Percentiles rank a stretch among this genome's conserved stretches.
Conservation (phyloP, 1,139 yeast species). For the Oligophagozyma castellii region DNA sequence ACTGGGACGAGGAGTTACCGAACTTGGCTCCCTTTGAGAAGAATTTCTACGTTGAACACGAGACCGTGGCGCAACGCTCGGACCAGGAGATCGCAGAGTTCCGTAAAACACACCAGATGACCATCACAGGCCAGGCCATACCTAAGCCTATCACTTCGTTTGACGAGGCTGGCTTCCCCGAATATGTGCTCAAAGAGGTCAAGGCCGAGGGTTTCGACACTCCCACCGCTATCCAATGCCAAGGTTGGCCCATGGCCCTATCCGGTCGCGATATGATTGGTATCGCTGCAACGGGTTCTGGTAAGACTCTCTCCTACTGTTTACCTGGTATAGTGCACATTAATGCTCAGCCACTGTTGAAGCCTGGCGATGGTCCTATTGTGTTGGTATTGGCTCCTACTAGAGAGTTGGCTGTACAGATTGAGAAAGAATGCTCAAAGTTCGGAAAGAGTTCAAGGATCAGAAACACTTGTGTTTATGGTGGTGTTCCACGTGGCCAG, state of each 20-base stretch:
- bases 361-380: conserved; percentile 95
- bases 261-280: conserved; percentile 99
- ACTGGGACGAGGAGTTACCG: conserved; percentile 53
- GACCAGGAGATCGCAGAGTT: conserved; percentile 59
- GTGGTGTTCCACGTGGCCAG: conserved; percentile 98
- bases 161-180: conserved; percentile 96
- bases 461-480: conserved; percentile 94
- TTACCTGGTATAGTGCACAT: conserved; percentile 94
- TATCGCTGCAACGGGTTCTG: conserved; percentile 97
- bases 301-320: conserved; percentile 94
- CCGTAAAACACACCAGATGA: conserved; percentile 80
- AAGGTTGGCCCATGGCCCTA: conserved; percentile 99
- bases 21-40: conserved; percentile 83
- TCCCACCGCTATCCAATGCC: conserved; percentile 96
- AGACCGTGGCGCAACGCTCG: conserved; percentile 58
- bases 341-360: conserved; percentile 89
- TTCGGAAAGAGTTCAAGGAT: conserved; percentile 86
- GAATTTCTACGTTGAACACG: conserved; percentile 83
- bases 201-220: conserved; percentile 83
- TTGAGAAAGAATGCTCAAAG: conserved; percentile 89
- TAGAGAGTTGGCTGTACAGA: conserved; percentile 97
- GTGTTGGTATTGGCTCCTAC: conserved; percentile 95
- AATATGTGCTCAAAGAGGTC: conserved; percentile 79
- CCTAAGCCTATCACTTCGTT: conserved; percentile 90
- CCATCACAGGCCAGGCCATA: conserved; percentile 65